Conservation (phyloP, 1,284 basidiomycete species). For the Cutaneotrichosporon dermatis region DNA sequence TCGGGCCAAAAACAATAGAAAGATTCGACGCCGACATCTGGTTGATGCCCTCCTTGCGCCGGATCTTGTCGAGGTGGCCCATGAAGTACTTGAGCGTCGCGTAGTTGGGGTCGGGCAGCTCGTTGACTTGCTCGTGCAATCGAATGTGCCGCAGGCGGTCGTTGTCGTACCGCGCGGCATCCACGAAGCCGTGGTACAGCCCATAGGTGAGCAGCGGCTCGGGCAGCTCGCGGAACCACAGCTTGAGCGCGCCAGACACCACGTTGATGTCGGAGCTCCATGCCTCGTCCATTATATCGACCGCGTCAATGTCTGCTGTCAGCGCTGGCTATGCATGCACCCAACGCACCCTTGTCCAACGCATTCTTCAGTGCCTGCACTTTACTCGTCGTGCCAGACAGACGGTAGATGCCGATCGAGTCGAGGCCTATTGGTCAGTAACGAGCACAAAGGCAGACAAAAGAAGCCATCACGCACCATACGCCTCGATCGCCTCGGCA, state of each 20-base stretch:
- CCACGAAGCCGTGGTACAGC: conserved; percentile 87
- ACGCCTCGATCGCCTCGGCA: conserved; percentile 82
- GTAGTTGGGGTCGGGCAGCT: conserved; percentile 96
- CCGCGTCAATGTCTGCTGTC: conserved; percentile 70
- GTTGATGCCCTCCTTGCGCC: conserved; percentile 69
- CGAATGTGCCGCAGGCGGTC: conserved; percentile 89
- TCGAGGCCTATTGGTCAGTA: conserved; percentile 55
- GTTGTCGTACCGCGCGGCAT: conserved; percentile 91
- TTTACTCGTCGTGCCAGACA: conserved; percentile 87
- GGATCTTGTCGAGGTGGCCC: conserved; percentile 86
- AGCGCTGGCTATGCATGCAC: neutral
- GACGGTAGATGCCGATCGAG: conserved; percentile 85
- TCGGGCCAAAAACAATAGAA: conserved; percentile 96
- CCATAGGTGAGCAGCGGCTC: conserved; percentile 83
- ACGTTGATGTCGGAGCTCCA: conserved; percentile 95
- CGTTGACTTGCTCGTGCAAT: conserved; percentile 94
- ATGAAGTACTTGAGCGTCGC: conserved; percentile 94
- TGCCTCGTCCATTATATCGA: conserved; percentile 80
- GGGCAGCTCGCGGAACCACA: conserved; percentile 94
- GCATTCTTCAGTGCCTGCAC: conserved; percentile 76
- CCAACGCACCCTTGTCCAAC: conserved; percentile 60
- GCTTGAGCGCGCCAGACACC: conserved; percentile 85
- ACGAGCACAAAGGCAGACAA: neutral
- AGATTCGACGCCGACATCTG: conserved; percentile 93
- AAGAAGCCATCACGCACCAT: conserved; percentile 51